These are phyloP conservation scores for Solanum pinnatisectum DNA, from an alignment of 257 asterid species.

Conservation along the genomic window DNA sequence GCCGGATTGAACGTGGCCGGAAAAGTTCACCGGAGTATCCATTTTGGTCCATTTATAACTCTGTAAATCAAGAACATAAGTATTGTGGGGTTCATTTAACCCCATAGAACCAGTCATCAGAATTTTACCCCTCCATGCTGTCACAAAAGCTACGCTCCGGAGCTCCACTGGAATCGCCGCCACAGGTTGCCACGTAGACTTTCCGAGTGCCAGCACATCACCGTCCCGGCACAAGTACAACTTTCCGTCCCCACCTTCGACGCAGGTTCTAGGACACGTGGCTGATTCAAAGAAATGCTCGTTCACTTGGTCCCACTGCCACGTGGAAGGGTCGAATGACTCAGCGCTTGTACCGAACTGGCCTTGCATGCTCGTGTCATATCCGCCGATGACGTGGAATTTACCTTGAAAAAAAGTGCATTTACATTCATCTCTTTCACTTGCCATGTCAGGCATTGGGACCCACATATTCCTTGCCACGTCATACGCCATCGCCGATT, in stretches of 20 bases:
- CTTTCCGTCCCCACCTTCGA: constrained; percentile 21
- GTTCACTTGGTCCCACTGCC: constrained; percentile 38
- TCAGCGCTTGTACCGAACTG: constrained; percentile 39
- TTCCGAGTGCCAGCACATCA: constrained; percentile 15
- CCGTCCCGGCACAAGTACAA: constrained; percentile 17
- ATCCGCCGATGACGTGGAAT: constrained; percentile 71
- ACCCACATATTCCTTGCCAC: constrained; percentile 40
- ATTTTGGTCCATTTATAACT: constrained; percentile 38
- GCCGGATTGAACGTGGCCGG: constrained; percentile 67
- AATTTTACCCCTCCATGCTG: constrained; percentile 47
- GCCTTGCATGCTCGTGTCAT: constrained; percentile 48
- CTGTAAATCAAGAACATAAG: constrained; percentile 32
- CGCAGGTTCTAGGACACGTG: constrained; percentile 38
- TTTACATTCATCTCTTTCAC: constrained; percentile 63
- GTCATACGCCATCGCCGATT: constrained; percentile 56
- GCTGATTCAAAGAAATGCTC: constrained; percentile 26
- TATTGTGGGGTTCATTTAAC: constrained; percentile 24
- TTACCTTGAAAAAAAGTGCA: constrained; percentile 33
- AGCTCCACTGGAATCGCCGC: constrained; percentile 23
- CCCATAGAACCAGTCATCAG: constrained; percentile 37
- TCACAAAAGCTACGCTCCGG: constrained; percentile 14
- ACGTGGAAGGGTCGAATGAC: constrained; percentile 28
- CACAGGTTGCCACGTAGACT: constrained; percentile 29
- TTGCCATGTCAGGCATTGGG: constrained; percentile 49
- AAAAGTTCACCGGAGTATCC: constrained; percentile 25